Conservation (phyloP, 2,329 filamentous ascomycete genomes). For the Penicillium sumatraense region DNA sequence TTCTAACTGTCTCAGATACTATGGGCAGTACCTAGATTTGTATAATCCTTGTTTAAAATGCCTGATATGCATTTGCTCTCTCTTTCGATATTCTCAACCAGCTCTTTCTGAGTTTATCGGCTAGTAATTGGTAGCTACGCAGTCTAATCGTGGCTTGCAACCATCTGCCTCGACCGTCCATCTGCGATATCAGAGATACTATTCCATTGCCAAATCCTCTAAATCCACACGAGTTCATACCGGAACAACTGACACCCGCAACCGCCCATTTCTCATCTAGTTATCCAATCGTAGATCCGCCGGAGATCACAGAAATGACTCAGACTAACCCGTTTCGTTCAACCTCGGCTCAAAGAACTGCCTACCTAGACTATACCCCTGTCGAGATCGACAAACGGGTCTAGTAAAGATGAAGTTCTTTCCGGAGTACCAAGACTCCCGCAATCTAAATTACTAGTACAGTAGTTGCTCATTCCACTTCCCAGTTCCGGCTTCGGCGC, state of each 20-base stretch:
- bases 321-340: conserved; percentile 21
- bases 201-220: neutral
- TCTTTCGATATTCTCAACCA: too few relatives aligned
- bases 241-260: conserved; percentile 14
- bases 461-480: neutral
- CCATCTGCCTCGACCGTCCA: too few relatives aligned
- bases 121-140: too few relatives aligned
- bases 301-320: conserved; percentile 18
- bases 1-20: neutral
- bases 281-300: conserved; percentile 12
- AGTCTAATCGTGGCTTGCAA: too few relatives aligned
- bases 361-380: conserved; percentile 1
- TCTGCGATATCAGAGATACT: too few relatives aligned
- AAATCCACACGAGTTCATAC: conserved; percentile 18
- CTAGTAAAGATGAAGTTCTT: neutral
- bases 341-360: conserved; percentile 26
- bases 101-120: too few relatives aligned
- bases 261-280: neutral
- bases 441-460: too few relatives aligned
- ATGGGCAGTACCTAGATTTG: too few relatives aligned
- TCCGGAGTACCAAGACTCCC: neutral
- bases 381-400: neutral
- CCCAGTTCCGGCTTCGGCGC: conserved; percentile 6
- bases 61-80: too few relatives aligned
- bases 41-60: too few relatives aligned